Evolutionary conservation across 2,329 filamentous ascomycete genomes (phyloP).

Genomic region (Fusarium temperatum): DNA sequence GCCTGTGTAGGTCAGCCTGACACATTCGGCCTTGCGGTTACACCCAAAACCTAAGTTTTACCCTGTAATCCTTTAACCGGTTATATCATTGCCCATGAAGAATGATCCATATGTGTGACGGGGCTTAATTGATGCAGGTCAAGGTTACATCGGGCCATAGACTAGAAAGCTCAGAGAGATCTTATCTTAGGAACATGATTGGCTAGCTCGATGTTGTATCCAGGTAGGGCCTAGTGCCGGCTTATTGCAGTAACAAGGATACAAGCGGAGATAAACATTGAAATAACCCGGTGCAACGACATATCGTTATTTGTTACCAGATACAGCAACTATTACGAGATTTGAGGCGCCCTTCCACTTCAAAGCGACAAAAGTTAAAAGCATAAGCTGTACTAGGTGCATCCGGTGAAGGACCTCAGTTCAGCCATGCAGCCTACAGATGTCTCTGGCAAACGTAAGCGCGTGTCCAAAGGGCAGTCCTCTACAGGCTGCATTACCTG

Average conservation of each 20-base stretch:
- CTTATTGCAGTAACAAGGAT: background rate
- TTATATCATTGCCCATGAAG: too few species aligned
- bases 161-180: background rate
- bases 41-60: fast-evolving
- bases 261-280: background rate
- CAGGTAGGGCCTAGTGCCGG: background rate
- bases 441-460: background rate
- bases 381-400: fast-evolving
- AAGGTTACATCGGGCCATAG: background rate
- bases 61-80: too few species aligned
- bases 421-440: background rate
- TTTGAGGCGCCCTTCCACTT: too few species aligned
- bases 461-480: background rate
- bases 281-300: background rate
- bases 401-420: background rate
- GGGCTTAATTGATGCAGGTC: fast-evolving
- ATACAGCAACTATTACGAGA: background rate
- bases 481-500: background rate
- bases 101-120: too few species aligned
- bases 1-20: too few species aligned
- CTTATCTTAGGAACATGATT: background rate
- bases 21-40: too few species aligned
- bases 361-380: too few species aligned
- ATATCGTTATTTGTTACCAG: background rate
- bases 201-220: background rate